Conservation (phyloP, 164 flowering plant genomes). For the Magnolia sinica region DNA sequence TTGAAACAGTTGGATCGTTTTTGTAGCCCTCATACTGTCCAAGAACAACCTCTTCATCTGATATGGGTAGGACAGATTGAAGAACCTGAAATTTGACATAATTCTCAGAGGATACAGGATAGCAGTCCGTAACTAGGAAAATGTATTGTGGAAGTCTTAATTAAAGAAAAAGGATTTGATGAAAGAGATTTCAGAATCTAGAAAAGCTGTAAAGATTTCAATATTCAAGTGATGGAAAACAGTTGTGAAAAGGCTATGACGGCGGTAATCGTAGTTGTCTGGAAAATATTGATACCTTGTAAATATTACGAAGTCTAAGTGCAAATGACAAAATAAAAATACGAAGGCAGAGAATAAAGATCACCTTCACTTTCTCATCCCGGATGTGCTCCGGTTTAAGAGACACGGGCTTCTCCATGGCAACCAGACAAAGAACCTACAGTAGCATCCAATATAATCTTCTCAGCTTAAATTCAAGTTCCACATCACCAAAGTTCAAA, state of each 20-base stretch:
- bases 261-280: neutral
- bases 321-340: neutral
- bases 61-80: conserved; percentile 77
- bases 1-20: conserved; percentile 87
- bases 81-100: conserved; percentile 60
- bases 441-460: conserved; percentile 7
- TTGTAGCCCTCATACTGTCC: conserved; percentile 94
- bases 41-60: conserved; percentile 83
- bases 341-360: neutral
- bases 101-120: neutral
- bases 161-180: neutral
- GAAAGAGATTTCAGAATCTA: neutral
- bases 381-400: conserved; percentile 92
- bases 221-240: neutral
- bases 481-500: neutral
- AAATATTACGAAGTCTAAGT: neutral
- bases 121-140: neutral
- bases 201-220: neutral
- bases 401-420: conserved; percentile 96
- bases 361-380: conserved; percentile 99
- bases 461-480: neutral
- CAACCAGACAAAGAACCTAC: conserved; percentile 92
- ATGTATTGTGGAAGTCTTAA: neutral
- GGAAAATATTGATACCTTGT: neutral
- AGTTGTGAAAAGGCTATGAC: neutral